Base-by-base conservation (phyloP, 352 stramenopile species). In the Thalassiosira ordinaria region DNA sequence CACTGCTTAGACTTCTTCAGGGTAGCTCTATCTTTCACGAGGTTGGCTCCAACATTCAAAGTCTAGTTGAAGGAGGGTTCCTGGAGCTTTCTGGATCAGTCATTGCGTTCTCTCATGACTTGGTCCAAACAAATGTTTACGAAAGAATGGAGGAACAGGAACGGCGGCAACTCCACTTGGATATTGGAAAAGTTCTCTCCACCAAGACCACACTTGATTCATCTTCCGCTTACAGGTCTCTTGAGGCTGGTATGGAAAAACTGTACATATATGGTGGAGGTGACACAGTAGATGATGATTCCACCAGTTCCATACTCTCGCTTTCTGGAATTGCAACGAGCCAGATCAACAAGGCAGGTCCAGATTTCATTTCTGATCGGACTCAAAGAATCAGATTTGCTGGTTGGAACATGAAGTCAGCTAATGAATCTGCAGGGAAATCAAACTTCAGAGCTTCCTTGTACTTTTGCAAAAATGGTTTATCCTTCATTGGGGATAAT, bases 391-490 rank as follows among this genome's bases (percentile, higher is more conserved):
- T 27, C 1, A 26, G 47, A 27, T 56, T 56, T 56, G 47, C 47
- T 3, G n/a, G 47, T 29, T 56, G 47, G 47, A 56, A 56, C 47
- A 1, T 26, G 4, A 2, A n/a, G 1, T 14, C 47, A 3, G n/a
- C 8, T 7, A 56, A 56, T 13, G 47, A 56, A 24, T 24, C 47
- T 29, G 18, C 47, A 26, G 22, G n/a, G 47, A 24, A 29, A 13
- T 56, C 47, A 5, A 56, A 27, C 27, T 56, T 56, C 18, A 3
- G 47, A 14, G n/a, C 47, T 6, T 2, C 47, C 2, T 18, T 56
- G 27, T 56, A 56, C 18, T 56, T 29, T 14, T 56, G 47, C n/a
- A 56, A 56, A 14, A 56, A 29, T 56, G 47, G 47, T 7, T 29
- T 56, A 8, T 56, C 22, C 18, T 56, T 56, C n/a, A 14, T 56